Conservation (phyloP, 1,284 basidiomycete species). For the Ganoderma leucocontextum region DNA sequence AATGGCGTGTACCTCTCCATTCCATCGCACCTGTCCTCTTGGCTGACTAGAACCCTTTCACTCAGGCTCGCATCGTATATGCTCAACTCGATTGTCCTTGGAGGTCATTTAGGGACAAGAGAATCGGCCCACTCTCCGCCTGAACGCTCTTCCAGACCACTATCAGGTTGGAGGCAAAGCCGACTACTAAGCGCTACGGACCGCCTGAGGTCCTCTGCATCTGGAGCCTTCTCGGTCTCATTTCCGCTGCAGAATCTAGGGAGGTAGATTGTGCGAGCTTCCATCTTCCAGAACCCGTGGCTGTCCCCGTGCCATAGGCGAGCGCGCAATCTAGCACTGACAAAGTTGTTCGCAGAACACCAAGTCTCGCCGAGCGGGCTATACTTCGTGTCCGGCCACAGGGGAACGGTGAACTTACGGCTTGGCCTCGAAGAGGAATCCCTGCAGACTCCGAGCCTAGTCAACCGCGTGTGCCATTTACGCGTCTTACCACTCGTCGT, state of each 20-base stretch:
- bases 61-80: neutral
- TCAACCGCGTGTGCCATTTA: neutral
- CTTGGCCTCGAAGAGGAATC: neutral
- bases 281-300: conserved; percentile 3
- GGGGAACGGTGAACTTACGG: neutral
- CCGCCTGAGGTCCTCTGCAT: neutral
- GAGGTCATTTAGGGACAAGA: neutral
- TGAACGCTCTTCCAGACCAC: neutral
- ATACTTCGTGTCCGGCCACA: neutral
- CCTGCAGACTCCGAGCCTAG: neutral
- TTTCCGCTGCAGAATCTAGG: neutral
- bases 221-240: neutral
- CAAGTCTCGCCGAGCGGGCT: neutral
- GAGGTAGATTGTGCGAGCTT: neutral
- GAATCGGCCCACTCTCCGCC: neutral
- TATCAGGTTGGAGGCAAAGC: neutral
- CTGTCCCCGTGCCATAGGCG: neutral
- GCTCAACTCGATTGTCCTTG: neutral
- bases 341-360: neutral
- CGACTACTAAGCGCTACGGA: neutral
- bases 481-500: neutral
- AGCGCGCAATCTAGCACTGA: neutral
- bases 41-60: neutral
- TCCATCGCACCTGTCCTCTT: neutral
- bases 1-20: neutral